Base-by-base conservation (phyloP, 352 stramenopile genomes). In the Globisporangium okanoganense region DNA sequence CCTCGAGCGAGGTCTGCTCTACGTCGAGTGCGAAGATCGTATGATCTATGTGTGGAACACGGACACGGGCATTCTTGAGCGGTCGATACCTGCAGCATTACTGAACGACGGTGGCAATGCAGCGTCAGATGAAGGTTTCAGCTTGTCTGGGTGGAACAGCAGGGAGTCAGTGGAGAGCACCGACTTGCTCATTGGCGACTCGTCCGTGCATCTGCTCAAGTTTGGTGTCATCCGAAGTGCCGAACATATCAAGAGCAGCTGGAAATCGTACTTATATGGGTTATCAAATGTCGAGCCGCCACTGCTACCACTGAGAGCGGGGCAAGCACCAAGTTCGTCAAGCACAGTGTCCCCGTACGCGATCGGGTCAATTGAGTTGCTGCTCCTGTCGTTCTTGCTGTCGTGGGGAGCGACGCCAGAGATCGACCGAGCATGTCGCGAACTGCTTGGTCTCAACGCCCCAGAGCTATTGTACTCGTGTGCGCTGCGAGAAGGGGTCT, bases 21-120 rank as follows among this genome's bases (percentile, higher is more conserved):
- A 80, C 38, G 69, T 94, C 14, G 84, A 92, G 45, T 95, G 82
- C 47, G 79, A 76, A 51, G 79, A 95, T 64, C 66, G 62, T 1
- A 87, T 92, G 77, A 74, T 90, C 33, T 89, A 91, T 41, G 76
- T 95, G 12, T 95, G 86, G 86, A 92, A 69, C 45, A 70, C 76
- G 0, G 77, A 90, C 20, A 92, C 82, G n/a, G 84, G 86, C 0
- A 77, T 94, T 25, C 44, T 95, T 0, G 86, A 95, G 56, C 78
- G 85, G 35, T 71, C 67, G 3, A 47, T 92, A 10, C 85, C 85
- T 16, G 63, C 51, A 20, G 77, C 76, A 9, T 52, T 94, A 20
- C 44, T 94, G 1, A 76, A 75, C 43, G 76, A 74, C 14, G 71
- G 75, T n/a, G 75, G 75, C 5, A 82, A 81, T 47, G 48, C 57